Base-by-base conservation (phyloP, 306 rosid genomes). In the Vigna trinervia region DNA sequence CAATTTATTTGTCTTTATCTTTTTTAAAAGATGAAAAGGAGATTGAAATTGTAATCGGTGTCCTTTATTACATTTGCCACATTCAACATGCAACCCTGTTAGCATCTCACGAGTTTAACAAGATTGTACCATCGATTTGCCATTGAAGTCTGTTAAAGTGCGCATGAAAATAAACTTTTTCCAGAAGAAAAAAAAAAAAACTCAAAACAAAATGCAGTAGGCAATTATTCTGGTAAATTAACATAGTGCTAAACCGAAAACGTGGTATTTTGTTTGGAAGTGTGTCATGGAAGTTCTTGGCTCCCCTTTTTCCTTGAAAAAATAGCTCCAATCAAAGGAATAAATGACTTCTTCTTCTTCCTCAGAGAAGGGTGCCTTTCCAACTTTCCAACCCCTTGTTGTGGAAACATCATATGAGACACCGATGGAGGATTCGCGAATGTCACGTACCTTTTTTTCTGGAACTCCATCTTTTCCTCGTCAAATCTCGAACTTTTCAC, bases 371-470 rank as follows among this genome's bases (percentile, higher is more conserved):
- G 91, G 46, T 78, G 93, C 70, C 95, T 91, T 73, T 87, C 88
- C 82, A 92, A 66, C 12, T 58, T 87, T 53, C 86, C 89, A 64
- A 78, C 81, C 1, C 87, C 91, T 0, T 62, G 91, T 8, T 79
- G 97, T 1, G 92, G 92, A 19, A 83, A 22, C 61, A 74, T 22
- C 10, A 82, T 84, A 43, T 88, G 89, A 48, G 87, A 79, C 0
- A 65, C 70, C 0, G 95, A 89, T 1, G 98, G 91, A 0, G 93
- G 89, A 78, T 92, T 88, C 10, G 96, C 97, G 72, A 91, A 91
- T 0, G 97, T 91, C 72, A 95, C 97, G 12, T 92, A 95, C 79
- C 95, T 86, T 81, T 89, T 92, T 90, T 92, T 95, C 46, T 95
- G 97, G 34, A 92, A 92, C 59, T 92, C 97, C 80, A 78, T 77